Evolutionary conservation across 164 flowering plant genomes (phyloP), one percentile per base, ranked within the genome.

Genomic region (Santalum album): DNA sequence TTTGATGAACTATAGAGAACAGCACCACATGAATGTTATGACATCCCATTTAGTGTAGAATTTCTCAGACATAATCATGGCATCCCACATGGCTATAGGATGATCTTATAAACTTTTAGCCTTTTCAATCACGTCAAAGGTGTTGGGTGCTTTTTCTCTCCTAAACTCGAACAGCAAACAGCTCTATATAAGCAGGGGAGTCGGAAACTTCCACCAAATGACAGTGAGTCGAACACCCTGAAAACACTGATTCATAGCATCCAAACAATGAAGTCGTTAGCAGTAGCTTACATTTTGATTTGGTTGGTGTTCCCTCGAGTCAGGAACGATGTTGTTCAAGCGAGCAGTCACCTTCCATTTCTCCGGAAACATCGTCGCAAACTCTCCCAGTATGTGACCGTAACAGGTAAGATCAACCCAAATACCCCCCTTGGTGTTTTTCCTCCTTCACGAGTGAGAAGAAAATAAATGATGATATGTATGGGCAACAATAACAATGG

Each of bases 371-470:
- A 63, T 35, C 58, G 59, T 7, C 56, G 59, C 19, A 56, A 60
- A 34, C 45, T 57, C 39, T 11, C 63, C 7, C 55, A 56, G 40
- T 73, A 66, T 53, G 60, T 71, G 29, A 67, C 68, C 10, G 47
- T 75, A 35, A 62, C 68, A 73, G 80, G 79, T 75, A 17, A 54
- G 21, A 42, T 1, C 7, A 42, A 5, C 6, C 21, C 4, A 42
- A 18, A 42, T 12, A 10, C 46, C 26, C 42, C 17, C 17, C 16
- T 2, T 38, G 16, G 17, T 38, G 9, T 29, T 29, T 29, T 29
- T 3, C 34, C 9, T 29, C 9, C 34, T 3, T 29, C 6, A 9
- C 9, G 6, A 38, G 42, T 3, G 14, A 38, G 16, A 38, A 38
- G 17, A 14, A 38, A 38, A 38, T 2, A 38, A 38, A 6, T 11